Evolutionary conservation across 768 basidiomycete species (phyloP).

Genomic region (Cyathus striatus): DNA sequence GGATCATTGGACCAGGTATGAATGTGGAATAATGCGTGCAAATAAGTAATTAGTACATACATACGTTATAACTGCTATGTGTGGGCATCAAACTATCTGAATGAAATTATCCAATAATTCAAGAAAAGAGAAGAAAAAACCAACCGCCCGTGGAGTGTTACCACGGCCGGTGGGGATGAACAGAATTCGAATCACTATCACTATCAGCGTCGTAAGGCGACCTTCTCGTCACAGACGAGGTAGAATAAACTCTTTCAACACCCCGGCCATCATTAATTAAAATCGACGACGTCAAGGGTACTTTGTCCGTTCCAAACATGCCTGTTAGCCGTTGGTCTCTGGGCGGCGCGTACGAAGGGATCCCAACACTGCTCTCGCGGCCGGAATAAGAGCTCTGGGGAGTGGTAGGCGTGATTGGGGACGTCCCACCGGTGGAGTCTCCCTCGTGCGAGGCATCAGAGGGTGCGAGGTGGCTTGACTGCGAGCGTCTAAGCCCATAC

Average conservation of each 20-base stretch:
- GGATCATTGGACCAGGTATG: no score
- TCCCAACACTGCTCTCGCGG: background rate
- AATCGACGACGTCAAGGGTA: no score
- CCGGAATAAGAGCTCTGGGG: conserved; percentile 38
- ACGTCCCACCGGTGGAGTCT: conserved; percentile 43
- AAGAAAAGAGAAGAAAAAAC: conserved; percentile 6
- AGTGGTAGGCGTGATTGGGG: conserved; percentile 51
- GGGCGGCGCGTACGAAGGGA: conserved; percentile 6
- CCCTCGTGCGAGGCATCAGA: conserved; percentile 37
- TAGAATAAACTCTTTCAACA: no score
- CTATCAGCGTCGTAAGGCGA: conserved; percentile 29
- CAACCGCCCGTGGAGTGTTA: no score
- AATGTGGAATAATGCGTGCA: background rate
- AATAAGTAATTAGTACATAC: background rate
- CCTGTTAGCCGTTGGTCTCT: conserved; percentile 4
- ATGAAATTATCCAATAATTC: background rate
- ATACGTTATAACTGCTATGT: background rate
- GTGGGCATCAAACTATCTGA: background rate
- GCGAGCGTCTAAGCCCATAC: background rate
- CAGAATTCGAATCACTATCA: conserved; percentile 27
- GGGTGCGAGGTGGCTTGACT: conserved; percentile 5
- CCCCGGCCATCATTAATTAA: no score
- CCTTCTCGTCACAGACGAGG: conserved; percentile 14
- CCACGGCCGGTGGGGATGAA: conserved; percentile 43
- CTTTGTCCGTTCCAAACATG: background rate